Conservation (phyloP, 2,329 filamentous ascomycete species). For the Penicillium sp. region DNA sequence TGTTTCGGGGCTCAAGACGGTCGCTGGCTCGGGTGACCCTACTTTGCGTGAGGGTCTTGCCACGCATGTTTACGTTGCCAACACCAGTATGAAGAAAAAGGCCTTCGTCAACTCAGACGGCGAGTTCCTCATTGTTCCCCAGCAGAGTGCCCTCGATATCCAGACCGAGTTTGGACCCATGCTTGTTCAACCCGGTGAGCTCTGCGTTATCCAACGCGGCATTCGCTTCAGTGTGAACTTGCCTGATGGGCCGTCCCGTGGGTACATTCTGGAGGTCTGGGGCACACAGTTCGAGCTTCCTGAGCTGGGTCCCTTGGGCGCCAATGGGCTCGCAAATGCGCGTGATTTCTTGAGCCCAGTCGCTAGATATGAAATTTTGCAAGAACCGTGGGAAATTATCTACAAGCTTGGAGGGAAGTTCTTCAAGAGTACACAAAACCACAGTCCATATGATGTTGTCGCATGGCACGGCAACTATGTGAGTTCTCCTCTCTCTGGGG, state of each 20-base stretch:
- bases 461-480: constrained; percentile 71
- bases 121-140: constrained; percentile 66
- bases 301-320: constrained; percentile 67
- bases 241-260: constrained; percentile 61
- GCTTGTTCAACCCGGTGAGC: constrained; percentile 68
- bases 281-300: constrained; percentile 66
- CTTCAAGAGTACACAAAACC: constrained; percentile 62
- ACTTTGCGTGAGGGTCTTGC: constrained; percentile 59
- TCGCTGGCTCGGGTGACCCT: constrained; percentile 60
- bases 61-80: constrained; percentile 58
- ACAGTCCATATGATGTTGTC: constrained; percentile 71
- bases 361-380: constrained; percentile 59
- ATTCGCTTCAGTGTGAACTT: constrained; percentile 64
- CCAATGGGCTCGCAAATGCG: constrained; percentile 65
- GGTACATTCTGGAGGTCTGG: constrained; percentile 69
- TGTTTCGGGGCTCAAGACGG: constrained; percentile 56
- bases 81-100: constrained; percentile 57
- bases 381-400: constrained; percentile 60
- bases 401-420: constrained; percentile 65
- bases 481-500: not conserved
- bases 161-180: constrained; percentile 68
- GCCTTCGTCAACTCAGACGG: constrained; percentile 66
- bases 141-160: constrained; percentile 66
- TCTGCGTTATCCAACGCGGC: constrained; percentile 67
- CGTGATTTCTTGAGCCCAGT: constrained; percentile 67